Evolutionary conservation across 495 filamentous ascomycete species (phyloP).

Genomic region (Jackrogersella multiformis): DNA sequence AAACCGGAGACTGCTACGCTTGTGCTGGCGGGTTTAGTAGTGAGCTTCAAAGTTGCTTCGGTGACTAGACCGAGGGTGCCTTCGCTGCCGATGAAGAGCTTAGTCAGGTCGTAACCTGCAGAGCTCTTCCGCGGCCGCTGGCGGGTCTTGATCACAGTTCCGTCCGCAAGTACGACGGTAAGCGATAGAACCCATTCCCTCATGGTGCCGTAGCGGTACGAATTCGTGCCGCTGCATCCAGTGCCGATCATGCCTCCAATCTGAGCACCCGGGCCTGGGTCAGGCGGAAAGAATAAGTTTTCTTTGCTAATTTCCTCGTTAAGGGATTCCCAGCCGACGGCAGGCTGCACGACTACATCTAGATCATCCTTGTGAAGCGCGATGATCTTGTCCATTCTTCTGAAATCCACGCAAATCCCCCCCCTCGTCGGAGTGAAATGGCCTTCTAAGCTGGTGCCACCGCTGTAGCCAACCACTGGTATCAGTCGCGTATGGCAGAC

Average conservation of each 20-base stretch:
- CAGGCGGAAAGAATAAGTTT: slow-evolving; percentile 83
- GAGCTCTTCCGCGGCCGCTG: slow-evolving; percentile 80
- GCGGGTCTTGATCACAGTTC: slow-evolving; percentile 87
- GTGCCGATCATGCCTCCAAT: slow-evolving; percentile 98
- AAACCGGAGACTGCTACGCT: slow-evolving; percentile 90
- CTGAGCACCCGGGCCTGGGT: slow-evolving; percentile 83
- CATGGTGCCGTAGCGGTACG: slow-evolving; percentile 95
- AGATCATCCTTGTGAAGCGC: slow-evolving; percentile 76
- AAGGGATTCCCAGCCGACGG: slow-evolving; percentile 79
- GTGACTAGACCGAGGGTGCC: slow-evolving; percentile 91
- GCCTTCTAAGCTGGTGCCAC: slow-evolving; percentile 82
- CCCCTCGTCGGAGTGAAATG: slow-evolving; percentile 79
- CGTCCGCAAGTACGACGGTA: slow-evolving; percentile 92
- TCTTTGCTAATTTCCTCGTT: slow-evolving; percentile 75
- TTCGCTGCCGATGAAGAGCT: slow-evolving; percentile 89
- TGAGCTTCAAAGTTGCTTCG: slow-evolving; percentile 84
- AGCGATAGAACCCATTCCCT: slow-evolving; percentile 92
- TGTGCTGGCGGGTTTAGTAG: slow-evolving; percentile 76
- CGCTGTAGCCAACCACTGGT: slow-evolving; percentile 78
- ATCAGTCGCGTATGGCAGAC: slow-evolving; percentile 75
- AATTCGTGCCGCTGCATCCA: slow-evolving; percentile 92
- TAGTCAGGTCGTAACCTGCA: slow-evolving; percentile 88
- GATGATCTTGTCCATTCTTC: slow-evolving; percentile 77
- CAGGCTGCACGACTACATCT: slow-evolving; percentile 84
- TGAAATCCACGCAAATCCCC: slow-evolving; percentile 81